Base-by-base conservation (phyloP, 108 stramenopile species). In the Cyclostephanos tholiformis region DNA sequence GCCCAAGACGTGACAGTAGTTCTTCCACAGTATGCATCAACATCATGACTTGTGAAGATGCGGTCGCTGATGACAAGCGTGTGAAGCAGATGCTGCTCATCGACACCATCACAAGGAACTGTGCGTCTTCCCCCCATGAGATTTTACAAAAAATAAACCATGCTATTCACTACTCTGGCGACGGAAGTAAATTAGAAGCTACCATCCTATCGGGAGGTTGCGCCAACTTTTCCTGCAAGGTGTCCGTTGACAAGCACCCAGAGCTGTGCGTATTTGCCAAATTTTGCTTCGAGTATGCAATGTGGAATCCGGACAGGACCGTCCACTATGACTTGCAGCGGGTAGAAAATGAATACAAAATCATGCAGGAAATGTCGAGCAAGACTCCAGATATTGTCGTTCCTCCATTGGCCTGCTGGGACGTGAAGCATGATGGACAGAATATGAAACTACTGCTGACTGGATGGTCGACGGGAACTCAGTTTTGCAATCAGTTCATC, bases 361-460 rank as follows among this genome's bases (percentile, higher is more conserved):
- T 81, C 23, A 81, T 81, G 74, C 38, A 62, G 29, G 44, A 69
- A 9, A 29, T 74, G 12, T 67, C 78, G 2, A 65, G 17, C n/a
- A 22, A 61, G 41, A 52, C 36, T 10, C 63, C 74, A 25, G 80
- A 65, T 1, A 62, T 36, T 36, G 62, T 81, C 32, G 78, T 61
- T 20, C 13, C 72, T 16, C 78, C 78, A 35, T 29, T 74, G 9
- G 72, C 43, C 20, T 62, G 30, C 23, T 69, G 57, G 56, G 57
- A 79, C 68, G 49, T 79, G 4, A 44, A 69, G 9, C 57, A 68
- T 5, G 82, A 85, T 26, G 72, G 74, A 36, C 63, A 74, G 49
- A 63, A 77, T 27, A 83, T 83, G 82, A 86, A 86, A 67, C 19
- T 86, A 30, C 49, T 88, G 8, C 80, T 84, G 13, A 79, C 76